Evolutionary conservation across 225 moss, liverwort and hornwort genomes (phyloP).

Genomic region (Physcomitrium patens): DNA sequence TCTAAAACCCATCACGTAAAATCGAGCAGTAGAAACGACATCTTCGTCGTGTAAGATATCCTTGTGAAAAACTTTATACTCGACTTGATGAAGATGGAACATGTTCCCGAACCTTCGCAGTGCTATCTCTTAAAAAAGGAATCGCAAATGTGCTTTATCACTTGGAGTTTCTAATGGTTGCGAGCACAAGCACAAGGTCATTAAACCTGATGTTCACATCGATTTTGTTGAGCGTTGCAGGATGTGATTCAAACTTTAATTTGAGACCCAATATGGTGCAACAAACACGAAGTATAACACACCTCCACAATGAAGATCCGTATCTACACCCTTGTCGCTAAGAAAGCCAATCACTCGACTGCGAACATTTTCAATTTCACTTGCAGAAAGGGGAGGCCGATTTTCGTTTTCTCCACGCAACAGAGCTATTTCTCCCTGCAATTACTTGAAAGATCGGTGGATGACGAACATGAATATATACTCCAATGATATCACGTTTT

Average conservation of each 20-base stretch:
- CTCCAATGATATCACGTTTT: not conserved
- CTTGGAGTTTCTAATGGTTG: not conserved
- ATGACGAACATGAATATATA: not conserved
- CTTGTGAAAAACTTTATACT: not conserved
- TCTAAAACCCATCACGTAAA: not conserved
- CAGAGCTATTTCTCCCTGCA: slow-evolving; percentile 66
- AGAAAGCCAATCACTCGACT: slow-evolving; percentile 48
- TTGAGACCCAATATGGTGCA: not conserved
- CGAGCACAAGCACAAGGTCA: not conserved
- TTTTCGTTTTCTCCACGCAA: slow-evolving; percentile 60
- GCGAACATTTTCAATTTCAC: slow-evolving; percentile 53
- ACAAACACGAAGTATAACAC: not conserved
- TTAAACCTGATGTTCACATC: not conserved
- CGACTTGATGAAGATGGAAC: not conserved
- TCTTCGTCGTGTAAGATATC: not conserved
- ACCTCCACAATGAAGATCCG: slow-evolving; percentile 75
- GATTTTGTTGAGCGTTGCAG: not conserved
- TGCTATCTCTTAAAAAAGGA: not conserved
- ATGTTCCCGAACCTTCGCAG: not conserved
- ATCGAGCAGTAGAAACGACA: not conserved
- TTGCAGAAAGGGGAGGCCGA: slow-evolving; percentile 46
- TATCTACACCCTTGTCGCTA: slow-evolving; percentile 48
- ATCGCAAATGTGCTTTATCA: not conserved
- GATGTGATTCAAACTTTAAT: not conserved
- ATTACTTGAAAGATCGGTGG: not conserved